Conservation (phyloP, 768 basidiomycete species). For the Amanita subjunquillea region DNA sequence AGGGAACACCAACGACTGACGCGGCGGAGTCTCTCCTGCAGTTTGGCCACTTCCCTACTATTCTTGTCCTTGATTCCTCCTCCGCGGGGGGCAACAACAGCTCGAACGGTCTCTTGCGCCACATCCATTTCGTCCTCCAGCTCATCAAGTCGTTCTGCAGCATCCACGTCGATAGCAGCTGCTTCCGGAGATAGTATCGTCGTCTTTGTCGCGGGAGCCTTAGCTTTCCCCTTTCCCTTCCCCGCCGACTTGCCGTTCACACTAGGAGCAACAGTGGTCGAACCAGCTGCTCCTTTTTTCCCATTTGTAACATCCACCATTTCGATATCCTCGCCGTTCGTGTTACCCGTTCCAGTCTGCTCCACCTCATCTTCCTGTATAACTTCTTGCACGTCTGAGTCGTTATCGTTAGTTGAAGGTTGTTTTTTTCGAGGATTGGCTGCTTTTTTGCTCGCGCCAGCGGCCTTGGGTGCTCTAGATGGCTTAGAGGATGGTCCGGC, state of each 20-base stretch:
- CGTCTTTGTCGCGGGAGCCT: slow-evolving; percentile 11
- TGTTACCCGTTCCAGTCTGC: slow-evolving; percentile 7
- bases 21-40: slow-evolving; percentile 1
- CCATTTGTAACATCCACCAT: slow-evolving; percentile 2
- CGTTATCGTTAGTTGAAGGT: background rate
- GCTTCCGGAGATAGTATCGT: slow-evolving; percentile 4
- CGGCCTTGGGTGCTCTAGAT: background rate
- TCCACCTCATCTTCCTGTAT: slow-evolving; percentile 7
- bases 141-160: slow-evolving; percentile 11
- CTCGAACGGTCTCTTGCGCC: slow-evolving; percentile 6
- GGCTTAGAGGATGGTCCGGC: slow-evolving; percentile 4
- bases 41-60: background rate
- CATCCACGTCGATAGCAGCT: slow-evolving; percentile 14
- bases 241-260: slow-evolving; percentile 17
- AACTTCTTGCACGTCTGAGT: slow-evolving; percentile 8
- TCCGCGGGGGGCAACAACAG: slow-evolving; percentile 6
- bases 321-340: slow-evolving; percentile 9
- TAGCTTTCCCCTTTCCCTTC: slow-evolving; percentile 25
- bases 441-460: background rate
- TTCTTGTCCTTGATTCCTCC: slow-evolving; percentile 6
- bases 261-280: background rate
- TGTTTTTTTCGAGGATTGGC: background rate
- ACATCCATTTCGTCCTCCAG: slow-evolving; percentile 13
- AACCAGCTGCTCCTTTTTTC: slow-evolving; percentile 5
- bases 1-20: background rate